These are phyloP conservation scores for Beauveria asiatica DNA, from an alignment of 2,329 filamentous ascomycete genomes.

Conservation along the genomic window DNA sequence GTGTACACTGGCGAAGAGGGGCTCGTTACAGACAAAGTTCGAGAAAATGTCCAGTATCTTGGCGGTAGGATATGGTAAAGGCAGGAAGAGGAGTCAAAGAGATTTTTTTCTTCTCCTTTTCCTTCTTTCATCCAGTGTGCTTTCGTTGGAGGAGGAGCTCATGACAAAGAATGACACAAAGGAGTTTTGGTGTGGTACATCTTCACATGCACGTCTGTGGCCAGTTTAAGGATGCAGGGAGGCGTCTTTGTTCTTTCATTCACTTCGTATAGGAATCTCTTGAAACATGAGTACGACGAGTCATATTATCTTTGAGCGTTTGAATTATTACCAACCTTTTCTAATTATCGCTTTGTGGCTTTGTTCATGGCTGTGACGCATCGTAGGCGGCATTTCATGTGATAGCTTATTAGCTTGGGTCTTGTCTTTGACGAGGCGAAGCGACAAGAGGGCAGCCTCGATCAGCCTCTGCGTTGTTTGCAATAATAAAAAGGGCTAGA, in stretches of 20 bases:
- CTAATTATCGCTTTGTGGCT: background rate
- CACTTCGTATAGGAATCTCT: background rate
- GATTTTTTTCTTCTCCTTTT: background rate
- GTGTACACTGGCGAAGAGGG: conserved; percentile 44
- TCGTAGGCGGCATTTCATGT: background rate
- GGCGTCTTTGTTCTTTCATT: conserved; percentile 4
- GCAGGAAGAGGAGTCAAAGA: background rate
- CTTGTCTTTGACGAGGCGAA: background rate
- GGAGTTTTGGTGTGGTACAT: background rate
- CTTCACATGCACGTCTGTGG: conserved; percentile 6
- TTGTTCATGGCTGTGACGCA: background rate
- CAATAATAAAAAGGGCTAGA: background rate
- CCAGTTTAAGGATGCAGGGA: background rate
- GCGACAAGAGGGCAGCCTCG: background rate
- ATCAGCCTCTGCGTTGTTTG: background rate
- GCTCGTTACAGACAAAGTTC: conserved; percentile 35
- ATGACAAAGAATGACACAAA: conserved; percentile 9
- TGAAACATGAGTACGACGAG: background rate
- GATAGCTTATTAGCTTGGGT: background rate
- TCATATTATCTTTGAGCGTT: background rate
- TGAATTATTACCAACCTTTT: background rate
- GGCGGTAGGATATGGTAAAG: conserved; percentile 33
- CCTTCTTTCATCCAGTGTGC: background rate
- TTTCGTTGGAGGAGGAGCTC: background rate
- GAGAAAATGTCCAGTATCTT: conserved; percentile 45